phyloP scores from a whole-genome alignment of 768 basidiomycete genomes.

The Cyathus striatus region DNA sequence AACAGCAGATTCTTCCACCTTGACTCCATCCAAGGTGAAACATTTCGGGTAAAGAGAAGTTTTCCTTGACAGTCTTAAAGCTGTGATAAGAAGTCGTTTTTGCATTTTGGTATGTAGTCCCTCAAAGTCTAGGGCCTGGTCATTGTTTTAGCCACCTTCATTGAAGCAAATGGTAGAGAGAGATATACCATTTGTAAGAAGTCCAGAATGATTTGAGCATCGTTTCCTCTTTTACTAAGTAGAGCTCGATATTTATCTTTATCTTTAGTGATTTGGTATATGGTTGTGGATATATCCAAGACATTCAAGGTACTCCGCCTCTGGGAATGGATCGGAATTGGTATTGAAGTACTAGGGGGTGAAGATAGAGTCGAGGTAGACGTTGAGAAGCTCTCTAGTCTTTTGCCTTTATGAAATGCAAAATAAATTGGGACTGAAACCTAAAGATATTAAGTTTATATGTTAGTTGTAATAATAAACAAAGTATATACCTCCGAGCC shows the following conservation, averaged over 20 bases:
- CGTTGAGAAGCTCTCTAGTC: too few relatives aligned
- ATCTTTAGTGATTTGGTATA: too few relatives aligned
- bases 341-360: too few relatives aligned
- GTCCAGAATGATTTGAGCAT: slow-evolving; percentile 7
- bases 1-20: slow-evolving; percentile 5
- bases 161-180: neutral
- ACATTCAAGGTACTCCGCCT: too few relatives aligned
- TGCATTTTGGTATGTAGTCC: neutral
- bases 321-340: too few relatives aligned
- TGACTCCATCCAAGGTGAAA: slow-evolving; percentile 9
- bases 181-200: slow-evolving; percentile 6
- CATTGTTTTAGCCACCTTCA: neutral
- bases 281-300: too few relatives aligned
- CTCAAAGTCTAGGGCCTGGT: neutral
- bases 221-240: slow-evolving; percentile 2
- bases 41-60: neutral
- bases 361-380: too few relatives aligned
- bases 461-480: too few relatives aligned
- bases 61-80: neutral
- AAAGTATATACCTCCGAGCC: too few relatives aligned
- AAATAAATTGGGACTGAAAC: too few relatives aligned
- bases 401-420: too few relatives aligned
- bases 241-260: slow-evolving; percentile 4
- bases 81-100: neutral
- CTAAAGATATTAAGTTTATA: too few relatives aligned